Conservation (phyloP, 2,329 filamentous ascomycete genomes). For the Aspergillus sp. region DNA sequence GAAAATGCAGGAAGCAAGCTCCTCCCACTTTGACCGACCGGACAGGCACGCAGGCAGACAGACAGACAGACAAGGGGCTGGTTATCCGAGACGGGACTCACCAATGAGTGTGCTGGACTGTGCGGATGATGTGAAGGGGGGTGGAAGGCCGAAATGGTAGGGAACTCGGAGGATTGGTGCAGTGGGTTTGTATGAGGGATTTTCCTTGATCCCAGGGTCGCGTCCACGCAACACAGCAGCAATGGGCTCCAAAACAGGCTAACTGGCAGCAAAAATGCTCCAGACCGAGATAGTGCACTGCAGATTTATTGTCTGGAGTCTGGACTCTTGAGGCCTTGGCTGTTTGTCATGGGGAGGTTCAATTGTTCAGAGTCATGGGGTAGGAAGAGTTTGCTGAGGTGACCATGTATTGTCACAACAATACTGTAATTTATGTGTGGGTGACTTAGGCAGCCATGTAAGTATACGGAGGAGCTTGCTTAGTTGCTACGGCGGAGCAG, state of each 20-base stretch:
- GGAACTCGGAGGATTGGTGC: constrained; percentile 2
- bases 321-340: constrained; percentile 4
- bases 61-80: neutral
- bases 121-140: constrained; percentile 12
- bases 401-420: constrained; percentile 3
- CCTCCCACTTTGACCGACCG: constrained; percentile 1
- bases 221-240: constrained; percentile 13
- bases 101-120: constrained; percentile 8
- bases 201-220: constrained; percentile 16
- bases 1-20: neutral
- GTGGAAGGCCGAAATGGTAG: constrained; percentile 12
- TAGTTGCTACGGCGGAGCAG: neutral
- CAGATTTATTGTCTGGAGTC: constrained; percentile 3
- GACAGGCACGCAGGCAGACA: neutral
- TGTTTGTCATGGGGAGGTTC: neutral
- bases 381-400: constrained; percentile 1
- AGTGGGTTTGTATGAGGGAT: constrained; percentile 23
- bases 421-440: neutral
- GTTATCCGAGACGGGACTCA: constrained; percentile 3
- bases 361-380: constrained; percentile 4
- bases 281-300: constrained; percentile 1
- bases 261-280: constrained; percentile 3
- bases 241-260: constrained; percentile 5
- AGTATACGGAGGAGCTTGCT: neutral
- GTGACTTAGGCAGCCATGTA: constrained; percentile 4